Evolutionary conservation across 1,139 yeast species (phyloP), one percentile per base, ranked within the genome.

Genomic region (Pichia sp.): DNA sequence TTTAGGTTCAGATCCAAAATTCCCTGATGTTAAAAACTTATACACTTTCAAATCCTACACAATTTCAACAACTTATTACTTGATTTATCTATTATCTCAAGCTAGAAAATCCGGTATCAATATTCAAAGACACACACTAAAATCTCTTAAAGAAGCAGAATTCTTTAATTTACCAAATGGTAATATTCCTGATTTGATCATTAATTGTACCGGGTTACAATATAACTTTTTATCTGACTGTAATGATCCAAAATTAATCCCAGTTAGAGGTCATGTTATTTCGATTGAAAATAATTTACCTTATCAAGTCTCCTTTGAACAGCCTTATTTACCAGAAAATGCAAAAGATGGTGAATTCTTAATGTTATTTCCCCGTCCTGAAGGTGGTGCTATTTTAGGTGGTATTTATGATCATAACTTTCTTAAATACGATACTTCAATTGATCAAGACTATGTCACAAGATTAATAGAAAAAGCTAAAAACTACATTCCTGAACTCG

Each of bases 301-400:
- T 11, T 58, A 51, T 35, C 57, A 58, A 40, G 57, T 63, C 16
- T 43, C 57, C 21, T 52, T 59, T 14, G 68, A 69, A 9, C 60
- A 61, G 14, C 63, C 63, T 1, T 60, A 64, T 35, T 63, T 68
- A 5, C 63, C 54, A 1, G 52, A 52, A 20, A 44, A 32, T 24
- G 45, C 30, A 10, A 42, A 46, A 20, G 59, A 62, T 0, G 59
- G 68, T 35, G 78, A 73, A 49, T 56, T 63, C 52, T 54, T 73
- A 23, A 72, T 72, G 57, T 51, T 68, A 11, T 68, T 73, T 63
- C 78, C 79, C 8, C 57, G 78, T 31, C 66, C 65, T 40, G 78
- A 73, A 50, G 78, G 78, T 6, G 77, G 77, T 3, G 56, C 69
- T 7, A 63, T 72, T 18, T 58, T 74, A 18, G 78, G 78, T 3